A percentile compares a stretch with the other conserved stretches of the same genome.
These are phyloP conservation scores for Primulina tabacum DNA, from an alignment of 257 asterid species.

Conservation along the genomic window DNA sequence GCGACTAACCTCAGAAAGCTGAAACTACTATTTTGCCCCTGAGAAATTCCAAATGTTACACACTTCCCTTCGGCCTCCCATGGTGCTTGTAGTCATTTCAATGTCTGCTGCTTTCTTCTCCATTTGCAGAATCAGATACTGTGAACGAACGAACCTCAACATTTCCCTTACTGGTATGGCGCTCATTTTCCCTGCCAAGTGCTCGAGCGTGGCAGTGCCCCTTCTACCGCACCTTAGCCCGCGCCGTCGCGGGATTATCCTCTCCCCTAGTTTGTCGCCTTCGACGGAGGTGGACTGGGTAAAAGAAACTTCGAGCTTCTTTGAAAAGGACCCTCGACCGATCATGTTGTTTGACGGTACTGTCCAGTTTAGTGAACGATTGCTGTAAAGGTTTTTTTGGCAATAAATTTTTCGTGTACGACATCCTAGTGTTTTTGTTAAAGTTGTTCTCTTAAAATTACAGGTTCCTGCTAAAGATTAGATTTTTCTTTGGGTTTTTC, in stretches of 20 bases:
- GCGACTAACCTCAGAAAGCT: no score
- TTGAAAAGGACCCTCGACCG: slow-evolving; percentile 78
- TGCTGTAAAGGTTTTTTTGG: no score
- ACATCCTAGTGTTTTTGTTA: neutral
- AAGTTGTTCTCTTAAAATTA: neutral
- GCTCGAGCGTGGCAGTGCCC: slow-evolving; percentile 26
- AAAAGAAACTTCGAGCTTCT: slow-evolving; percentile 65
- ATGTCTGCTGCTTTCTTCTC: no score
- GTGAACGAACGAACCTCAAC: neutral
- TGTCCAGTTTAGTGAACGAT: neutral
- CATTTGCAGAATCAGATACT: no score
- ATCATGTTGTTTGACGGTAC: slow-evolving; percentile 93
- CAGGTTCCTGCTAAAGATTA: neutral
- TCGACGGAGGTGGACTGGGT: slow-evolving; percentile 53
- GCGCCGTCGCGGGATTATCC: slow-evolving; percentile 36
- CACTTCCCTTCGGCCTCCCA: no score
- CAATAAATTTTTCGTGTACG: no score
- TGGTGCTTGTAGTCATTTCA: no score
- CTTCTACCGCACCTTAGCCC: slow-evolving; percentile 29
- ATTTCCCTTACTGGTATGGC: slow-evolving; percentile 40
- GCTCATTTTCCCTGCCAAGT: slow-evolving; percentile 36
- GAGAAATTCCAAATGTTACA: no score
- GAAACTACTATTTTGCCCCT: no score
- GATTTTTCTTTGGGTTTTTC: neutral
- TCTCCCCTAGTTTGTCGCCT: neutral